phyloP scores from a whole-genome alignment of 139 green algal genomes.

The Diplosphaera chodatii region DNA sequence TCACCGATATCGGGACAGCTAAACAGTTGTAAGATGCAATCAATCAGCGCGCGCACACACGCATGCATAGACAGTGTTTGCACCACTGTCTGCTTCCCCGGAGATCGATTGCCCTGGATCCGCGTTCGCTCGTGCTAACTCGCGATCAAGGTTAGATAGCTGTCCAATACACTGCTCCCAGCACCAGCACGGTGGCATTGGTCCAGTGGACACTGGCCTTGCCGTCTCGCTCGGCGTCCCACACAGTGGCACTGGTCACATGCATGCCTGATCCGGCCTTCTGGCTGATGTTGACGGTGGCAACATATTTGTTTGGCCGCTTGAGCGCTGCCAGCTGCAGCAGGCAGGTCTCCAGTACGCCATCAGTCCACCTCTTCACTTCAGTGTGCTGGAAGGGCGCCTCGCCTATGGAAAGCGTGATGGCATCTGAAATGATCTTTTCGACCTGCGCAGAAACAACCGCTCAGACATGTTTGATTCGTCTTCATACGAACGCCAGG shows the following conservation, averaged over 20 bases:
- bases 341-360: conserved; percentile 74
- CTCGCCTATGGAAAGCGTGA: conserved; percentile 48
- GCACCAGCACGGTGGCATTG: neutral
- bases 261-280: neutral
- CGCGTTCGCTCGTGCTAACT: no score
- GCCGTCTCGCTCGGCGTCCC: neutral
- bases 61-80: no score
- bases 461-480: no score
- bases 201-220: neutral
- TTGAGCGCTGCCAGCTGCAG: conserved; percentile 66
- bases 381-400: conserved; percentile 63
- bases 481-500: no score
- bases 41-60: no score
- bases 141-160: neutral
- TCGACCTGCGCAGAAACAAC: neutral
- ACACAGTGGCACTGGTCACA: neutral
- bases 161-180: neutral
- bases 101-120: no score
- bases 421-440: neutral
- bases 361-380: conserved; percentile 60
- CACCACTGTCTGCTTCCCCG: no score
- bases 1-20: no score
- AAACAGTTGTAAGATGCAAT: no score
- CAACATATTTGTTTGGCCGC: conserved; percentile 79
- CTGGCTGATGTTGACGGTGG: conserved; percentile 13